Evolutionary conservation across 208 protist genomes (phyloP).

Genomic region (Jaenimonas drosophilae): DNA sequence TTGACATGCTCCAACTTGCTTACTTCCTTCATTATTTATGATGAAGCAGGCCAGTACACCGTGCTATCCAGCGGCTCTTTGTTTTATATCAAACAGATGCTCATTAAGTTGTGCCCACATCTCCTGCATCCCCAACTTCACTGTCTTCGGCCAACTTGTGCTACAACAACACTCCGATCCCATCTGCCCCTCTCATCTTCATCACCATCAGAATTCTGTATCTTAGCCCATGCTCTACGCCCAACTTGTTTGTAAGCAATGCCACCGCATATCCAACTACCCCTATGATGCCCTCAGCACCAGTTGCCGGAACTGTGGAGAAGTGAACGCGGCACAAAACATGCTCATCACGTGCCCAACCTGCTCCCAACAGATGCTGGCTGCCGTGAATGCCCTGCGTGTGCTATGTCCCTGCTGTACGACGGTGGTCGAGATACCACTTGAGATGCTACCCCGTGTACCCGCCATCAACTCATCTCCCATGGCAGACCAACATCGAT

Average conservation of each 20-base stretch:
- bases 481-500: too few relatives aligned
- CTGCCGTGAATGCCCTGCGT: constrained; percentile 62
- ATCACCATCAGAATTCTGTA: too few relatives aligned
- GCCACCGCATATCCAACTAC: constrained; percentile 62
- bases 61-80: too few relatives aligned
- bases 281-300: constrained; percentile 57
- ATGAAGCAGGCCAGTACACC: too few relatives aligned
- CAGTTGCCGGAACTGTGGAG: constrained; percentile 59
- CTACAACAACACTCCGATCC: too few relatives aligned
- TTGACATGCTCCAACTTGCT: too few relatives aligned
- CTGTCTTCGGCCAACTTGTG: too few relatives aligned
- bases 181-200: background rate
- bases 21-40: too few relatives aligned
- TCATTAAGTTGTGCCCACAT: too few relatives aligned
- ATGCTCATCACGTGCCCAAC: constrained; percentile 27
- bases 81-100: too few relatives aligned
- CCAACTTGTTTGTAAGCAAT: constrained; percentile 60
- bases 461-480: too few relatives aligned
- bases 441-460: constrained; percentile 46
- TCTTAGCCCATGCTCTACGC: constrained; percentile 36
- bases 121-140: too few relatives aligned
- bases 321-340: constrained; percentile 51
- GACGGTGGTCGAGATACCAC: constrained; percentile 63
- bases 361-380: constrained; percentile 33
- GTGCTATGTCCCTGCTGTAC: constrained; percentile 69